phyloP scores from a whole-genome alignment of 345 rosid species.

The Ceriops tagal region DNA sequence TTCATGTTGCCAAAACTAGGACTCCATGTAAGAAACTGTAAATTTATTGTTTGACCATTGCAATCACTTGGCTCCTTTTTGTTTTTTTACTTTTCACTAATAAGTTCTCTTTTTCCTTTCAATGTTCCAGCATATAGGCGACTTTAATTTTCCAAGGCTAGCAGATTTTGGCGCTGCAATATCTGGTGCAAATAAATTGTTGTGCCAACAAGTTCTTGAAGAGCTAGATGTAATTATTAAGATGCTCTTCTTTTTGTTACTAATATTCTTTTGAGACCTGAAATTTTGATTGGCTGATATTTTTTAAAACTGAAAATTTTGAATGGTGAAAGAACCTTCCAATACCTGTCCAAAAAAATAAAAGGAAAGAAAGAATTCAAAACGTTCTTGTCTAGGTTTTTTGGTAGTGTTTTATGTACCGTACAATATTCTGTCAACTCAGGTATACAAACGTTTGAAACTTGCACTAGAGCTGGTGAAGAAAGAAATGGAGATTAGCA shows the following conservation, averaged over 20 bases:
- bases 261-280: too few species aligned
- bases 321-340: too few species aligned
- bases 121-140: constrained; percentile 80
- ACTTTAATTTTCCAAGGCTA: constrained; percentile 77
- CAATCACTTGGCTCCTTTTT: neutral
- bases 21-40: neutral
- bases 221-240: constrained; percentile 85
- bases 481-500: constrained; percentile 97
- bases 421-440: constrained; percentile 8
- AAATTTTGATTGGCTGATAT: too few species aligned
- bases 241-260: constrained; percentile 3
- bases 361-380: too few species aligned
- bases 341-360: too few species aligned
- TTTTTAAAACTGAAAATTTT: too few species aligned
- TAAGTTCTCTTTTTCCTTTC: constrained; percentile 1
- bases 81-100: neutral
- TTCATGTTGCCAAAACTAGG: neutral
- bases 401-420: neutral
- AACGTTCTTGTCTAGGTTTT: too few species aligned
- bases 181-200: constrained; percentile 86
- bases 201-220: constrained; percentile 87
- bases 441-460: constrained; percentile 90
- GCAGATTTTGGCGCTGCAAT: constrained; percentile 99
- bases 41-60: neutral
- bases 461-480: constrained; percentile 83